phyloP scores from a whole-genome alignment of 2,329 filamentous ascomycete genomes.

The Scortechinia acanthostroma region DNA sequence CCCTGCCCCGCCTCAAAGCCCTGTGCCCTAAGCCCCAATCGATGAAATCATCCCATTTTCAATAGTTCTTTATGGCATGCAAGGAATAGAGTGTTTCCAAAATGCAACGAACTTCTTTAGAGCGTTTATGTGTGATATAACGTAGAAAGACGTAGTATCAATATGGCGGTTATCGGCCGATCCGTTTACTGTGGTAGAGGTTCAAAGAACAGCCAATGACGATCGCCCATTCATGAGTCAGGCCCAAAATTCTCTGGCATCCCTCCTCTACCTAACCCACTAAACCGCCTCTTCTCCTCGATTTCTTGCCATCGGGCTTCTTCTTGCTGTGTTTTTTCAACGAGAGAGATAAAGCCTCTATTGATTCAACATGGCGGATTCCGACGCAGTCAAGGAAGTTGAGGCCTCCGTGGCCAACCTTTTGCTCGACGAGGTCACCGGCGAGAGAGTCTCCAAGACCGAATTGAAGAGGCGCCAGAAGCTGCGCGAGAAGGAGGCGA shows the following conservation, averaged over 20 bases:
- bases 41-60: too few relatives aligned
- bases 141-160: too few relatives aligned
- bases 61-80: too few relatives aligned
- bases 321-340: not conserved
- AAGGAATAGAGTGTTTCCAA: too few relatives aligned
- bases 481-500: constrained; percentile 76
- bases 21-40: constrained; percentile 1
- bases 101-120: too few relatives aligned
- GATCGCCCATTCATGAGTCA: not conserved
- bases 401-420: constrained; percentile 53
- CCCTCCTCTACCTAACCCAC: not conserved
- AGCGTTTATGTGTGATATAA: too few relatives aligned
- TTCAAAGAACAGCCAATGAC: too few relatives aligned
- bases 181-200: too few relatives aligned
- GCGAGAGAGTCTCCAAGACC: constrained; percentile 77
- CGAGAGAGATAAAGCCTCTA: not conserved
- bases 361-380: constrained; percentile 7
- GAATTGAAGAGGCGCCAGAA: constrained; percentile 95
- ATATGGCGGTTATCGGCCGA: too few relatives aligned
- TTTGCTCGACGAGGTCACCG: constrained; percentile 84
- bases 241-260: not conserved
- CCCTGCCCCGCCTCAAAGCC: not conserved
- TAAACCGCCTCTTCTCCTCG: constrained; percentile 3
- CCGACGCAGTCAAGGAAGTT: constrained; percentile 19
- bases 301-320: not conserved